A percentile compares a stretch with the other conserved stretches of the same genome.
These are phyloP conservation scores for Lunasporangiospora selenospora DNA, from an alignment of 192 early-diverging fungal species.

Conservation along the genomic window DNA sequence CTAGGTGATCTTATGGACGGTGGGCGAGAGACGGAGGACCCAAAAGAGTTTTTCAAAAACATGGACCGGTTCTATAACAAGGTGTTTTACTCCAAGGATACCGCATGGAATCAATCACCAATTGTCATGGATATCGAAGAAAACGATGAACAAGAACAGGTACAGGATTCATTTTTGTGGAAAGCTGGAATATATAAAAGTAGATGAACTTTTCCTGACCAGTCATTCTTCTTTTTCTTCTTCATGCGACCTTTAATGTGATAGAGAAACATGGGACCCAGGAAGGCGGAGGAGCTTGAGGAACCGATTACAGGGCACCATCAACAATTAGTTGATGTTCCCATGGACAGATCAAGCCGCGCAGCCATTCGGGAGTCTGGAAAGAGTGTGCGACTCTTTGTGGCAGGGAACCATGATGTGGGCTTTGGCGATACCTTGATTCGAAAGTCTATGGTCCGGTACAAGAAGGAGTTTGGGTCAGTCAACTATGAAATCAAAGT, in stretches of 20 bases:
- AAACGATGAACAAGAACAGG: no score
- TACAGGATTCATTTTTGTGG: background rate
- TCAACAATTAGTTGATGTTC: slow-evolving; percentile 32
- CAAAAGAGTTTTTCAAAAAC: slow-evolving; percentile 27
- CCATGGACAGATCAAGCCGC: no score
- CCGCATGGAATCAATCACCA: slow-evolving; percentile 15
- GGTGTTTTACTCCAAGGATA: slow-evolving; percentile 3
- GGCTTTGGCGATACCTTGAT: slow-evolving; percentile 71
- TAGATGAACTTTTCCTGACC: background rate
- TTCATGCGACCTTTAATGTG: slow-evolving; percentile 49
- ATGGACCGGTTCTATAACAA: slow-evolving; percentile 26
- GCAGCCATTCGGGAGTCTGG: no score
- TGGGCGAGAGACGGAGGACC: slow-evolving; percentile 65
- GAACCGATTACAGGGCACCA: background rate
- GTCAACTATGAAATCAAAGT: slow-evolving; percentile 51
- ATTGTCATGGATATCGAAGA: slow-evolving; percentile 15
- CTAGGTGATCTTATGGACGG: slow-evolving; percentile 87
- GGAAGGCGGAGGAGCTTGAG: slow-evolving; percentile 50
- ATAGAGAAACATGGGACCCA: slow-evolving; percentile 63
- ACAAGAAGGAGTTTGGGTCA: slow-evolving; percentile 55
- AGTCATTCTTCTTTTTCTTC: slow-evolving; percentile 1
- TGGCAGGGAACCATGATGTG: slow-evolving; percentile 91
- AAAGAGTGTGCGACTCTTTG: no score
- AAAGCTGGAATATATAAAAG: background rate
- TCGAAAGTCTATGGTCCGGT: slow-evolving; percentile 39